Evolutionary conservation across 441 rosid genomes (phyloP).

Genomic region (Arabidopsis hybrid): DNA sequence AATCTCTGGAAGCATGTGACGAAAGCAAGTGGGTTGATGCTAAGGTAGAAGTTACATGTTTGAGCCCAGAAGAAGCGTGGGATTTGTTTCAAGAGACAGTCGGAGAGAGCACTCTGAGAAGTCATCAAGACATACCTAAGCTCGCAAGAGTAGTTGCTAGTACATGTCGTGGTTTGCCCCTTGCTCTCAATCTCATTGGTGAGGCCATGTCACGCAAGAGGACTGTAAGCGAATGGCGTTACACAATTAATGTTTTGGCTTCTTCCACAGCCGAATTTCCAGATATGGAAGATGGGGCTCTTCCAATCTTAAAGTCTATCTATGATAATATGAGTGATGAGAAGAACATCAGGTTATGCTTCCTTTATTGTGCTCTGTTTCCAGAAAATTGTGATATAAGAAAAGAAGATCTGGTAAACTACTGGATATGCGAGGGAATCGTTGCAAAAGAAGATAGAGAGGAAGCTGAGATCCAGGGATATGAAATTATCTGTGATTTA

Average conservation of each 20-base stretch:
- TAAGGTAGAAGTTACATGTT: conserved; percentile 20
- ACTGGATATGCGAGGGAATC: conserved; percentile 9
- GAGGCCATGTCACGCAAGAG: conserved; percentile 35
- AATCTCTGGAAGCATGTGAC: conserved; percentile 34
- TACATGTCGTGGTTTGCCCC: conserved; percentile 38
- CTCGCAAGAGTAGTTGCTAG: conserved; percentile 17
- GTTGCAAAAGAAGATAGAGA: background rate
- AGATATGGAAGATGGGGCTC: background rate
- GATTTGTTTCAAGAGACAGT: conserved; percentile 27
- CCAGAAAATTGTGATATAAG: background rate
- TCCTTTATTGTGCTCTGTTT: background rate
- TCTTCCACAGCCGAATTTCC: background rate
- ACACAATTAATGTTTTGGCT: background rate
- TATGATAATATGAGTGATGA: background rate
- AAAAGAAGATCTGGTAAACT: background rate
- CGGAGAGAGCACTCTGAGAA: conserved; percentile 1
- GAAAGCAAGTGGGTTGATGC: conserved; percentile 29
- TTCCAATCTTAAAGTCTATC: background rate
- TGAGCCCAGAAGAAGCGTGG: conserved; percentile 32
- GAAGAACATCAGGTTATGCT: background rate
- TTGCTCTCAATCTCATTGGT: conserved; percentile 39
- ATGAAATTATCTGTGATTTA: background rate
- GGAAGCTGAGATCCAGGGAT: background rate
- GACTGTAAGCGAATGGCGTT: conserved; percentile 1
- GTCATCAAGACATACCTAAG: conserved; percentile 13